Base-by-base conservation (phyloP, 306 rosid genomes). In the Ceratonia siliqua region DNA sequence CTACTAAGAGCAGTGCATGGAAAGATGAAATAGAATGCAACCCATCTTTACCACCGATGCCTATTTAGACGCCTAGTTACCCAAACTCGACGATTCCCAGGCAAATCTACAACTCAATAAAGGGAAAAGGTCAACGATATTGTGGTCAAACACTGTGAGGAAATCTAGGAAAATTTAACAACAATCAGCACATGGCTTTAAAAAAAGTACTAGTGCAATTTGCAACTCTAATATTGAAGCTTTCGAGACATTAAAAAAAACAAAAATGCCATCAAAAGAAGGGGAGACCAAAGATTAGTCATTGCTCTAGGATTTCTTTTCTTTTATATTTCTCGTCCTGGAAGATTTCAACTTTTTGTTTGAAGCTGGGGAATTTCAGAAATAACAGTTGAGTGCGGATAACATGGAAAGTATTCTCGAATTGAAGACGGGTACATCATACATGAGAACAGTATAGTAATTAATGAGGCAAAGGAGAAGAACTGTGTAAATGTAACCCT, bases 1-100 rank as follows among this genome's bases (percentile, higher is more conserved):
- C 89, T 82, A 62, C 20, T 68, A 53, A 53, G 82, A 75, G 76
- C 83, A 86, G 71, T 86, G 89, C 92, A 86, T 89, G 61, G 89
- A 91, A 89, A 87, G 92, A 83, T 83, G 91, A 78, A 87, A 84
- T 77, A 72, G 62, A 84, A 86, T 62, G 80, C 84, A 81, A 74
- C 79, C 72, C 67, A 82, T 87, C 88, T 79, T 79, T 82, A 82
- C 79, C 79, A 78, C 79, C 72, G 77, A 72, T 84, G 52, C 84
- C 82, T 62, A 24, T 30, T 33, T 71, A 82, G 85, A 85, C 79
- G 74, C 77, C 56, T 63, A 75, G 5, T 57, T 46, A 75, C 30
- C n/a, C 36, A 46, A 32, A 61, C 38, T 62, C 35, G 70, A 30
- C 59, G 55, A 65, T 58, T 84, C 85, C 65, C 75, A 57, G 49